Base-by-base conservation (phyloP, 805 yeast species). In the Candida awuae region DNA sequence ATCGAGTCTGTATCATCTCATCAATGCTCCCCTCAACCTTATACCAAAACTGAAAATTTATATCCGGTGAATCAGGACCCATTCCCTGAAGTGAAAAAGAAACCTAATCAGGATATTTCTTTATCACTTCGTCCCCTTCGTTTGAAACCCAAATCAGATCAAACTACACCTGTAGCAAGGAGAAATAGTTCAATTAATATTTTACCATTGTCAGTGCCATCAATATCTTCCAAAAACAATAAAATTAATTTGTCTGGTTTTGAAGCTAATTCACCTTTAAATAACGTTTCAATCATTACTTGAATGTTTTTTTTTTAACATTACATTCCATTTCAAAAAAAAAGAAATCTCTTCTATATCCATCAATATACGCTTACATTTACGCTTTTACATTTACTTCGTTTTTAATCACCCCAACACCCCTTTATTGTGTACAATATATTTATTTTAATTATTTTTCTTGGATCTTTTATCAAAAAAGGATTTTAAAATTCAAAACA, bases 11-110 rank as follows among this genome's bases (percentile, higher is more conserved):
- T 21, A 19, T 19, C 14, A 14, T 8, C 13, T 6, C 4, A 6
- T 20, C 20, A 16, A 31, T 18, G 13, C 22, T 8, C 25, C 34
- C 4, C 6, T 51, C 60, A 8, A 48, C 54, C 9, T 59, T 68
- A 17, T 21, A 10, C 22, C 32, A 25, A n/a, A n/a, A n/a, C n/a
- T n/a, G n/a, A n/a, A n/a, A n/a, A n/a, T n/a, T n/a, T n/a, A n/a
- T n/a, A n/a, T n/a, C n/a, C n/a, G n/a, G n/a, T 12, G 14, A 39
- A 7, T 22, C 39, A 16, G 4, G n/a, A n/a, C n/a, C 22, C 15
- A 12, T 25, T 4, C 12, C 32, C 14, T 25, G 28, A 29, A 21
- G 4, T 29, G 18, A 16, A 20, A 29, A 20, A 22, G 18, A 8
- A 22, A 28, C 7, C 8, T 12, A 30, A 25, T n/a, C 15, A 22